A percentile compares a stretch with the other conserved stretches of the same genome.
These are phyloP conservation scores for Panicum virgatum DNA, from an alignment of 202 grass and related monocot genomes.

Conservation along the genomic window DNA sequence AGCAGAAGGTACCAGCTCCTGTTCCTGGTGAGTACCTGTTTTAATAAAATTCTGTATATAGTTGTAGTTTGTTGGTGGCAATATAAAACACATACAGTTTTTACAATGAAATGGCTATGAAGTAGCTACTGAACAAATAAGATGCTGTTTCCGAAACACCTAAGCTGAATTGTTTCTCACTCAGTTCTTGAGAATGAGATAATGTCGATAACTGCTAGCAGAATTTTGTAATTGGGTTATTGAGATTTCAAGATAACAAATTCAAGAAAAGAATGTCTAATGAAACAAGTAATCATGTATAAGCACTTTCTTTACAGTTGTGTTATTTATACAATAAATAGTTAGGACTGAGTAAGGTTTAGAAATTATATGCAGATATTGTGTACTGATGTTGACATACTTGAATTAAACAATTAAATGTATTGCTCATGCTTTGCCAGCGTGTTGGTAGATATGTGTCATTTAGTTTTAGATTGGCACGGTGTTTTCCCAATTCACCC, in stretches of 20 bases:
- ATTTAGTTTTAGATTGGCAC: background rate
- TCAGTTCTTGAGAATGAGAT: background rate
- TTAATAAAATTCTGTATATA: background rate
- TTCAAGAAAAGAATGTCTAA: background rate
- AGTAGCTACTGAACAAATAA: background rate
- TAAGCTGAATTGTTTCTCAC: background rate
- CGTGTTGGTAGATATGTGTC: background rate
- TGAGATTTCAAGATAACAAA: background rate
- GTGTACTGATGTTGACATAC: background rate
- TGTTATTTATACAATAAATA: background rate
- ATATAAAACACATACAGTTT: background rate
- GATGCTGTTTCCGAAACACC: background rate
- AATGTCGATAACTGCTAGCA: background rate
- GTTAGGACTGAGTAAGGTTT: background rate
- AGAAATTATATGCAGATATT: background rate
- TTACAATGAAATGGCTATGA: slow-evolving; percentile 3
- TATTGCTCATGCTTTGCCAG: background rate
- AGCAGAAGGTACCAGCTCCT: slow-evolving; percentile 50
- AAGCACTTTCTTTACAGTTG: background rate
- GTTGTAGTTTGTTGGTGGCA: background rate
- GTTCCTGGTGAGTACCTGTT: slow-evolving; percentile 68
- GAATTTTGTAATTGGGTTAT: background rate
- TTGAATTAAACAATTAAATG: background rate
- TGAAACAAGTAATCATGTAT: background rate
- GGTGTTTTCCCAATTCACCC: background rate